Conservation (phyloP, 2,329 filamentous ascomycete species). For the Decorospora gaudefroyi region DNA sequence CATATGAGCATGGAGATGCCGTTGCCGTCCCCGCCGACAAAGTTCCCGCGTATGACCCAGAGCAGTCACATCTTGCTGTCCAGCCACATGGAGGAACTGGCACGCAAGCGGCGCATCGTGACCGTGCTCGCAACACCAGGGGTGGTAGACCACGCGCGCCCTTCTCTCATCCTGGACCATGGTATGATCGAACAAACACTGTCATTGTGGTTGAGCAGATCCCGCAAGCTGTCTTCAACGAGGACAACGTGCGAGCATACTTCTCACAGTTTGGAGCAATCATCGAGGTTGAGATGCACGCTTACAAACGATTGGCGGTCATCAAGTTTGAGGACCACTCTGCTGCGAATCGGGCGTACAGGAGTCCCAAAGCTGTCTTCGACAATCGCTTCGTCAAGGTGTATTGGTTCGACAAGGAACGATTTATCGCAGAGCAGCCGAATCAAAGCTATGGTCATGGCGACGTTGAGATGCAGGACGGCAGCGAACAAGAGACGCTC, state of each 20-base stretch:
- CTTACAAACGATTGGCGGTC: constrained; percentile 68
- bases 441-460: no score
- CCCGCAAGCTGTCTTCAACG: constrained; percentile 69
- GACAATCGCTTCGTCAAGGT: constrained; percentile 86
- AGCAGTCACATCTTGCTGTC: constrained; percentile 53
- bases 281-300: constrained; percentile 65
- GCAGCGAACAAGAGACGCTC: constrained; percentile 57
- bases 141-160: constrained; percentile 52
- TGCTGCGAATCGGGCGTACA: constrained; percentile 70
- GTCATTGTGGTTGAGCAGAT: constrained; percentile 79
- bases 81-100: constrained; percentile 8
- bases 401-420: constrained; percentile 65
- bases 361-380: constrained; percentile 78
- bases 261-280: constrained; percentile 74
- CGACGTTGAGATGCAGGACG: constrained; percentile 29
- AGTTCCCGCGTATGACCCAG: constrained; percentile 62
- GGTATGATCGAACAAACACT: constrained; percentile 65
- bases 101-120: constrained; percentile 20
- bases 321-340: constrained; percentile 70
- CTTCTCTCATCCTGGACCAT: constrained; percentile 68
- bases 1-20: constrained; percentile 66
- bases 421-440: not conserved
- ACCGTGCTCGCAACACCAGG: constrained; percentile 12
- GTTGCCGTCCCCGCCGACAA: constrained; percentile 16
- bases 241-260: constrained; percentile 67